Conservation (phyloP, 2,329 filamentous ascomycete genomes). For the Penicillium sp. region DNA sequence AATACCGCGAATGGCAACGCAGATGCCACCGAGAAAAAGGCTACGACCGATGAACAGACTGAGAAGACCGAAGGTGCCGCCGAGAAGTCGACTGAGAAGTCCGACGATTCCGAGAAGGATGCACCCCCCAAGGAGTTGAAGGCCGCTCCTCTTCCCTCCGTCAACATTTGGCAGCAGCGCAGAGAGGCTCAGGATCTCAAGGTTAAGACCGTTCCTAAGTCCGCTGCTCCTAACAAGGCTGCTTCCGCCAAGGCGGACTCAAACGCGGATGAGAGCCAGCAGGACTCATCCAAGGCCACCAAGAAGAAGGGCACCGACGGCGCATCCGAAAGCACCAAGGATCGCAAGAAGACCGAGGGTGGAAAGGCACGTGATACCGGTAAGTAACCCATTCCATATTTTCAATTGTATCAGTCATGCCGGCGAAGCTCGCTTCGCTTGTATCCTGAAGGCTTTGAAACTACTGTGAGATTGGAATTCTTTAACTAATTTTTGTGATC, state of each 20-base stretch:
- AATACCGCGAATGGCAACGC: conserved; percentile 65
- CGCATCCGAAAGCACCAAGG: conserved; percentile 35
- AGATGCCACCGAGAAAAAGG: conserved; percentile 59
- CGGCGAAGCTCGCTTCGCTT: conserved; percentile 13
- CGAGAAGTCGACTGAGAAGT: conserved; percentile 52
- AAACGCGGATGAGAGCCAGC: conserved; percentile 40
- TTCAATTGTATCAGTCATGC: conserved; percentile 11
- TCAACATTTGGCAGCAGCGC: conserved; percentile 87
- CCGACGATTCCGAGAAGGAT: conserved; percentile 55
- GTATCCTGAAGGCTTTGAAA: background rate
- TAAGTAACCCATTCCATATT: conserved; percentile 11
- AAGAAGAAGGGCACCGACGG: conserved; percentile 45
- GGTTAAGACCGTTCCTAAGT: conserved; percentile 42
- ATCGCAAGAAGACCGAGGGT: conserved; percentile 38
- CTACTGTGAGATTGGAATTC: background rate
- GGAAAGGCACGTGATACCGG: conserved; percentile 46
- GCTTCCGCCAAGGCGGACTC: conserved; percentile 29
- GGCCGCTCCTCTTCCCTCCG: conserved; percentile 77
- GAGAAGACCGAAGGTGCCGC: conserved; percentile 59
- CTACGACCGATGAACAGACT: conserved; percentile 5
- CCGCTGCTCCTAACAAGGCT: conserved; percentile 23
- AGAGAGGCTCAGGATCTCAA: conserved; percentile 65
- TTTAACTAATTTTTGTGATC: conserved; percentile 12
- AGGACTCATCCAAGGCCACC: conserved; percentile 41
- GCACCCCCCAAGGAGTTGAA: conserved; percentile 66